Evolutionary conservation across 2,329 filamentous ascomycete species (phyloP).

Genomic region (Capronia epimyces): DNA sequence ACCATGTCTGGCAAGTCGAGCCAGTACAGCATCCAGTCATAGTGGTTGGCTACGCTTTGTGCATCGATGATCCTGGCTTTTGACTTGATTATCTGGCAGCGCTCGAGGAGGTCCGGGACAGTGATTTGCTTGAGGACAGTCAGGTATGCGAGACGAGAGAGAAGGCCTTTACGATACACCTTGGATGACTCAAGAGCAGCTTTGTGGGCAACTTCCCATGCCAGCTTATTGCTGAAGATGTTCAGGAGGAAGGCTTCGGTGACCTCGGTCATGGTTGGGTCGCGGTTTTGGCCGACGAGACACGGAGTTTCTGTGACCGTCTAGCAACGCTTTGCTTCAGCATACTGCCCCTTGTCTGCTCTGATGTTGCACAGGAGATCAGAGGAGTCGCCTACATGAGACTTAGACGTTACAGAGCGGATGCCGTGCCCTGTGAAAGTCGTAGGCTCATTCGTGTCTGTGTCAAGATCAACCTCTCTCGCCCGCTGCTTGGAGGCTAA

Average conservation of each 20-base stretch:
- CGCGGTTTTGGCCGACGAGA: neutral
- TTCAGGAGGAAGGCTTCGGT: slow-evolving; percentile 5
- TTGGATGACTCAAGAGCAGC: neutral
- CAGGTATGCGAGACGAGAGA: slow-evolving; percentile 1
- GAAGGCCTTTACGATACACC: slow-evolving; percentile 1
- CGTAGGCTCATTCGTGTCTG: too few species aligned
- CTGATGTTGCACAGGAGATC: too few species aligned
- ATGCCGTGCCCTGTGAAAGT: too few species aligned
- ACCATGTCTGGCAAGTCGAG: neutral
- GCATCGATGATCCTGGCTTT: neutral
- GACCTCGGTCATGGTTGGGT: slow-evolving; percentile 1
- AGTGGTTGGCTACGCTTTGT: slow-evolving; percentile 3
- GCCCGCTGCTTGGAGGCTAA: too few species aligned
- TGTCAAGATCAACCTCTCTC: too few species aligned
- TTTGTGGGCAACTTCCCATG: slow-evolving; percentile 1
- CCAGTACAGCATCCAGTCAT: slow-evolving; percentile 8
- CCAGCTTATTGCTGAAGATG: neutral
- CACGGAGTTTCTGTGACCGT: too few species aligned
- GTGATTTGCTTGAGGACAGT: slow-evolving; percentile 1
- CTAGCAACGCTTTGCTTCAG: too few species aligned
- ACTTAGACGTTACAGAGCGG: too few species aligned
- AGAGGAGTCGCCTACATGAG: too few species aligned
- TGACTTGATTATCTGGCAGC: neutral
- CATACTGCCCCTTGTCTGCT: too few species aligned
- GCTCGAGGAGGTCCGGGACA: neutral